Evolutionary conservation across 1,284 basidiomycete species (phyloP).

Genomic region (Hypsizygus ulmarius): DNA sequence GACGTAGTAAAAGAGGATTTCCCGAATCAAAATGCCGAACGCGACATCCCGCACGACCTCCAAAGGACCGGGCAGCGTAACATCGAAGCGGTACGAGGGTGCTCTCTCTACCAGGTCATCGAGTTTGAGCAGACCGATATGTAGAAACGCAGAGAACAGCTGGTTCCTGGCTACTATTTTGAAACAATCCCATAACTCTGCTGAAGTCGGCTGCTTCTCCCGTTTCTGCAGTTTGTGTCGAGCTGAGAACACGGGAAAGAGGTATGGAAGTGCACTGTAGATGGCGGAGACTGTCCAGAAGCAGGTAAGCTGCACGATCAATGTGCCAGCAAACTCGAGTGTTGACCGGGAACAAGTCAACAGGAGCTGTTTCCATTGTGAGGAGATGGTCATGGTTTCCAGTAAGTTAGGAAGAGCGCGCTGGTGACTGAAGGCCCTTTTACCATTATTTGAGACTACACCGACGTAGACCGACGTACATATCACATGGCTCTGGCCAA

Average conservation of each 20-base stretch:
- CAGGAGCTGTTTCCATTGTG: conserved; percentile 15
- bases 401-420: neutral
- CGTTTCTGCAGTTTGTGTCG: conserved; percentile 23
- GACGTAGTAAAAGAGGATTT: conserved; percentile 24
- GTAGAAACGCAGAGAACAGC: conserved; percentile 16
- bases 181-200: conserved; percentile 22
- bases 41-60: conserved; percentile 18
- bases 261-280: conserved; percentile 18
- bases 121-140: conserved; percentile 14
- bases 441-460: neutral
- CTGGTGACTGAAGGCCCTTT: neutral
- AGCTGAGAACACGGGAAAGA: conserved; percentile 20
- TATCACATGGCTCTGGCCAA: conserved; percentile 1
- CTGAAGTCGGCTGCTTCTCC: conserved; percentile 20
- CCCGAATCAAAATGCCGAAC: conserved; percentile 16
- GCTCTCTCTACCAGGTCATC: neutral
- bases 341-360: conserved; percentile 11
- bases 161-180: conserved; percentile 19
- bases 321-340: conserved; percentile 21
- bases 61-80: conserved; percentile 9
- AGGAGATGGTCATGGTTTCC: conserved; percentile 4
- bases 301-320: conserved; percentile 16
- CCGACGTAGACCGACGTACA: neutral
- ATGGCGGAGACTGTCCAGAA: conserved; percentile 20
- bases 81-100: conserved; percentile 17